Evolutionary conservation across 441 rosid genomes (phyloP).

Genomic region (Iberis amara): DNA sequence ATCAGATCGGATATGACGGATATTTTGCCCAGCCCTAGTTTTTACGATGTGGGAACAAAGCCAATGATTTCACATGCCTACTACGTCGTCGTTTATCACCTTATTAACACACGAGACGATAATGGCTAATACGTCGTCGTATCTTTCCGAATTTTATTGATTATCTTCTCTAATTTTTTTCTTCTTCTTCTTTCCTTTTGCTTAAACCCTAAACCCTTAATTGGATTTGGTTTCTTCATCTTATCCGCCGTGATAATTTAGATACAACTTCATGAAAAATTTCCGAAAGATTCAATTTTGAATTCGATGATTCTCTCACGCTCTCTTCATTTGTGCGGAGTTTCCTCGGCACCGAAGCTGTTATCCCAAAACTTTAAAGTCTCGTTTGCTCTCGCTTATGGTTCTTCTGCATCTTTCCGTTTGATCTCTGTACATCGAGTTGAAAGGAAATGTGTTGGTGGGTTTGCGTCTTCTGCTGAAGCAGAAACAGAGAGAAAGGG

Average conservation of each 20-base stretch:
- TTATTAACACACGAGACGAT: no score
- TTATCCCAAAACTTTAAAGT: conserved; percentile 37
- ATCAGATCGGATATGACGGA: no score
- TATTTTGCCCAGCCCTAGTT: no score
- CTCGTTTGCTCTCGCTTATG: conserved; percentile 33
- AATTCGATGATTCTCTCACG: conserved; percentile 43
- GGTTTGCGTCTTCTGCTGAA: conserved; percentile 34
- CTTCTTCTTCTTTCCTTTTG: no score
- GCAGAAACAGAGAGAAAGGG: conserved; percentile 31
- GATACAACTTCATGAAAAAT: no score
- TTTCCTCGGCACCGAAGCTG: conserved; percentile 37
- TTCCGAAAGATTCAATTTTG: background rate
- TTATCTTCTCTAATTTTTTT: no score
- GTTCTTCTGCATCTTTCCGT: conserved; percentile 32
- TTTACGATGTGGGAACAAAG: no score
- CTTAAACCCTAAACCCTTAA: background rate
- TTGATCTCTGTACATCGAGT: conserved; percentile 37
- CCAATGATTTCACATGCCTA: no score
- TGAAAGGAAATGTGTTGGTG: conserved; percentile 29
- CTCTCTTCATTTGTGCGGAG: conserved; percentile 44
- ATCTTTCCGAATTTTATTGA: no score
- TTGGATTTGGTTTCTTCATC: background rate
- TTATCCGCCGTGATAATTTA: conserved; percentile 28
- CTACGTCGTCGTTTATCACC: no score
- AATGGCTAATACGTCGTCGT: no score